Evolutionary conservation across 2,329 filamentous ascomycete genomes (phyloP), one percentile per base, ranked within the genome.

Genomic region (Botryotinia calthae): DNA sequence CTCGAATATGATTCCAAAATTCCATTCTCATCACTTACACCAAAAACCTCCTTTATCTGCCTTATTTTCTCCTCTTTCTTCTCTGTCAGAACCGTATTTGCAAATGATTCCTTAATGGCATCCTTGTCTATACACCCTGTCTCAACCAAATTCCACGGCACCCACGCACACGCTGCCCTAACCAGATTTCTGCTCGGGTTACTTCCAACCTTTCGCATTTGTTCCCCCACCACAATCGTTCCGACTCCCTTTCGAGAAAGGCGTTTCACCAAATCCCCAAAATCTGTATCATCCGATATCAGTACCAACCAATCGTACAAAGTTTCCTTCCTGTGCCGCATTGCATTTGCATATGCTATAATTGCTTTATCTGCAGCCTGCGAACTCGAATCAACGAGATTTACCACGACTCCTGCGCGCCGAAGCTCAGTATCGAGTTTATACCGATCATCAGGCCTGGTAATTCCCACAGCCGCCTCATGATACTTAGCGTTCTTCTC

Each of bases 271-370:
- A 65, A 25, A 31, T 28, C 20, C 62, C 10, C 1, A 48, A 65
- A 65, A 34, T 48, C 62, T 12, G 28, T n/a, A 48, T 65, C 62
- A 65, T 65, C 42, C 28, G 62, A 65, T 48, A 65, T 48, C 62
- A 65, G 31, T 48, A 48, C 48, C 20, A 65, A n/a, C 62, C 62
- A 65, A 25, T 65, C 44, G 31, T 65, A 65, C 62, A 20, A 0
- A 34, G 10, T 46, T 46, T 18, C 28, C 42, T 34, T 25, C 12
- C 31, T 65, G 4, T 65, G 31, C n/a, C 16, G 7, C 62, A 48
- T 48, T 28, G 6, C 20, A 20, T 10, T 22, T 34, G 62, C 28
- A 65, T 48, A 65, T 34, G 10, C 9, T 22, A 48, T 37, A 2
- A 65, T 14, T 28, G 62, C 42, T 65, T 2, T 16, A 34, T 65